These are phyloP conservation scores for Pseudocercospora ulei DNA, from an alignment of 2,329 filamentous ascomycete genomes.

Conservation along the genomic window DNA sequence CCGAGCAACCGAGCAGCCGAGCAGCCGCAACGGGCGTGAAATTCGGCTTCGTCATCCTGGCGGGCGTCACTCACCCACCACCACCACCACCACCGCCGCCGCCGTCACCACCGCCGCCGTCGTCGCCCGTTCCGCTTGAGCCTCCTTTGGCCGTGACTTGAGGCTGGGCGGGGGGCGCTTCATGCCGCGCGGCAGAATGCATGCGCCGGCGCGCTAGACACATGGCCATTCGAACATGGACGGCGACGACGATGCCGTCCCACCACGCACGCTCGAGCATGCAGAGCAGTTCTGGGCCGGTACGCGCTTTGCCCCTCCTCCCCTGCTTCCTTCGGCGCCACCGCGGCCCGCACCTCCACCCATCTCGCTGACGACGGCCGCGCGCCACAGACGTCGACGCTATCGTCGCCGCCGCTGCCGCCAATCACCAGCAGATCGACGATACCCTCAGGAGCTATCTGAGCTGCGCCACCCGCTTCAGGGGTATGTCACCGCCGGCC, in stretches of 20 bases:
- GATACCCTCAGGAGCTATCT: constrained; percentile 78
- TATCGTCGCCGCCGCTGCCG: constrained; percentile 52
- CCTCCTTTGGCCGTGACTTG: constrained; percentile 3
- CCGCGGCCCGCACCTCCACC: too few relatives aligned
- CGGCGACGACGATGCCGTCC: constrained; percentile 49
- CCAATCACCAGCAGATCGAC: constrained; percentile 62
- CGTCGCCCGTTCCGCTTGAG: too few relatives aligned
- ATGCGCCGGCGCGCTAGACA: constrained; percentile 4
- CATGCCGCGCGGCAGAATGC: constrained; percentile 5
- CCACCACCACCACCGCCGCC: too few relatives aligned
- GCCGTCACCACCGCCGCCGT: too few relatives aligned
- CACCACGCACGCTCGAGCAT: constrained; percentile 55
- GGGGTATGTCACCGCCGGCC: constrained; percentile 48
- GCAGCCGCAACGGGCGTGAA: too few relatives aligned
- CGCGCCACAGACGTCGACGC: constrained; percentile 42
- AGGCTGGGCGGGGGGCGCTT: too few relatives aligned
- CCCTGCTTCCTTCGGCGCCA: too few relatives aligned
- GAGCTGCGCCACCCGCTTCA: constrained; percentile 62
- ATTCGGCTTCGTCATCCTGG: too few relatives aligned
- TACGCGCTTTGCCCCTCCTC: too few relatives aligned
- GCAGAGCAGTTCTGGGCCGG: constrained; percentile 86
- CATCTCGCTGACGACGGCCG: constrained; percentile 57
- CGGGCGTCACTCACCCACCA: too few relatives aligned
- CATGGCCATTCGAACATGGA: constrained; percentile 38
- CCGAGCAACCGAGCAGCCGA: too few relatives aligned